Evolutionary conservation across 345 rosid species (phyloP), one percentile per base, ranked within the genome.

Genomic region (Durio zibethinus): DNA sequence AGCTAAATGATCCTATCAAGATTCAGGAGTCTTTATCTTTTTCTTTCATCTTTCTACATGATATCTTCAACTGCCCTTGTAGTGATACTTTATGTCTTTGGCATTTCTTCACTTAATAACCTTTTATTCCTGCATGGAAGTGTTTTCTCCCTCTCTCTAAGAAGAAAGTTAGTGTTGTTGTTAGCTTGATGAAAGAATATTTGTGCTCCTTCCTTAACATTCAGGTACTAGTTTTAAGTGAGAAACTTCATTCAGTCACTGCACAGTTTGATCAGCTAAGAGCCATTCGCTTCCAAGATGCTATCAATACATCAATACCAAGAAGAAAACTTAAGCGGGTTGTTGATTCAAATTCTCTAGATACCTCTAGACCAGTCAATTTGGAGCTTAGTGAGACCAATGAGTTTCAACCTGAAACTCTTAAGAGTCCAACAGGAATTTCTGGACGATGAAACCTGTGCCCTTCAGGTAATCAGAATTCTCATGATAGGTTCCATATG

Each of bases 171-270:
- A n/a, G 10, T 9, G 16, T 20, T 73, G 10, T 60, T 42, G 67
- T 42, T 74, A 40, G 43, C 18, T 47, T 62, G 70, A 2, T 9
- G 10, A 18, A 25, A 16, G 36, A 45, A 15, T 27, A 4, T 29
- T n/a, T 31, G 0, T 72, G 27, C 16, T 60, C 23, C 42, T 18
- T 62, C 54, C 70, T 65, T 9, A 65, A 80, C 78, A 43, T 84
- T 74, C 88, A 90, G 93, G 92, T 87, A 57, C 76, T 95, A 83
- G 92, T 95, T 80, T 73, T 92, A 83, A 91, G 93, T 77, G 98
- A 93, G 87, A 96, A 89, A 73, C 99, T 96, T 76, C 98, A 93
- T 86, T 90, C 97, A 18, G 93, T 91, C 72, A 86, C 97, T 1
- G 59, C 95, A 75, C 87, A 85, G 40, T 38, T 38, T 38, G 40